Conservation (phyloP, 2,329 filamentous ascomycete species). For the Aspergillus amoenus region DNA sequence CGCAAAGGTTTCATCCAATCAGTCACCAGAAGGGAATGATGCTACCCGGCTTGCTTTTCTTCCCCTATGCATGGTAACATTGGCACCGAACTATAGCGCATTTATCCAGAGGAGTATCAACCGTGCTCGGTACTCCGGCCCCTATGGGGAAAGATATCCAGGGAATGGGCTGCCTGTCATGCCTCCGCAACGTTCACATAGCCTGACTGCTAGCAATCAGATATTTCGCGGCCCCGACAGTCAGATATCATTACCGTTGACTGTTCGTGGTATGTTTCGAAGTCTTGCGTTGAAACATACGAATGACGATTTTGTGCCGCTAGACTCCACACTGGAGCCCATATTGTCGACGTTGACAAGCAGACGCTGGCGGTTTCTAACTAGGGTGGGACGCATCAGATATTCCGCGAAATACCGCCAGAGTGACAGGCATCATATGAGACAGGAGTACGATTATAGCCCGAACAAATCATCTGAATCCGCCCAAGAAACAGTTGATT, state of each 20-base stretch:
- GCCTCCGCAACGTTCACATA: constrained; percentile 28
- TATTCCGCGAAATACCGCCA: constrained; percentile 15
- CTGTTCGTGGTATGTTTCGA: constrained; percentile 19
- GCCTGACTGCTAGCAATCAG: constrained; percentile 25
- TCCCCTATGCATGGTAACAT: constrained; percentile 34
- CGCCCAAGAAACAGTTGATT: neutral
- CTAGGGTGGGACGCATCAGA: constrained; percentile 8
- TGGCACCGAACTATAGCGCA: constrained; percentile 30
- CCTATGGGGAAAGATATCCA: constrained; percentile 16
- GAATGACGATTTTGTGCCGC: constrained; percentile 20
- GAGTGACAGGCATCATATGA: constrained; percentile 1
- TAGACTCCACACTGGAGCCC: constrained; percentile 22
- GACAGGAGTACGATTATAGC: neutral
- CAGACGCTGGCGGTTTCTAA: constrained; percentile 9
- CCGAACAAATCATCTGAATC: neutral
- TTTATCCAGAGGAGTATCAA: constrained; percentile 23
- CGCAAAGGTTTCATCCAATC: constrained; percentile 23
- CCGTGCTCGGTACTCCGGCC: neutral
- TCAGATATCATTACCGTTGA: constrained; percentile 18
- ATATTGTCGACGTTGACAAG: constrained; percentile 17
- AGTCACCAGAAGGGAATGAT: neutral
- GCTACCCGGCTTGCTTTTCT: constrained; percentile 26
- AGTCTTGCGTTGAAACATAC: constrained; percentile 12
- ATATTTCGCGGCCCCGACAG: constrained; percentile 13
- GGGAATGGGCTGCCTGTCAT: constrained; percentile 27